A percentile compares a stretch with the other conserved stretches of the same genome.
phyloP scores from a whole-genome alignment of 2,329 filamentous ascomycete species.

The Penicillium sp. region DNA sequence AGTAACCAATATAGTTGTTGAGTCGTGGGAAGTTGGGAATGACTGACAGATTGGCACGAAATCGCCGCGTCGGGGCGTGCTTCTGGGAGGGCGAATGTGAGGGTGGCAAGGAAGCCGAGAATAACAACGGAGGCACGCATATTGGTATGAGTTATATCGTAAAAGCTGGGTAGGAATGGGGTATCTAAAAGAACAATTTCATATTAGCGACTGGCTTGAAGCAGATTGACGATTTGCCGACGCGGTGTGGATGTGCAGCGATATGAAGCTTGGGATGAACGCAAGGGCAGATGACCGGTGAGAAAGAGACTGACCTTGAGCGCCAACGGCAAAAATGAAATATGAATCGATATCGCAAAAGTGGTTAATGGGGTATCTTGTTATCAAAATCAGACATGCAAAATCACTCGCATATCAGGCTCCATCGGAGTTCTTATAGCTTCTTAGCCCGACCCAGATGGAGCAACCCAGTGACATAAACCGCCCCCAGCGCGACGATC shows the following conservation, averaged over 20 bases:
- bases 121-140: constrained; percentile 20
- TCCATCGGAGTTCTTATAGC: constrained; percentile 7
- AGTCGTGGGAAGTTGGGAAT: background rate
- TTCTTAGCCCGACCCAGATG: background rate
- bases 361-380: background rate
- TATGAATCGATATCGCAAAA: background rate
- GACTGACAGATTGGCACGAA: constrained; percentile 6
- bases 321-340: background rate
- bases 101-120: constrained; percentile 14
- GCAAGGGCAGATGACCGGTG: constrained; percentile 3
- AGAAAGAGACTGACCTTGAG: background rate
- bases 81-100: constrained; percentile 14
- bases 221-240: background rate
- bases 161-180: background rate
- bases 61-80: constrained; percentile 9
- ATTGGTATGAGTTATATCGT: background rate
- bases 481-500: constrained; percentile 3
- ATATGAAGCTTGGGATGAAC: background rate
- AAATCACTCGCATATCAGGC: background rate
- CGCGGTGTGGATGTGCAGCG: background rate
- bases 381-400: background rate
- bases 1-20: background rate
- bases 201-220: constrained; percentile 1
- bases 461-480: constrained; percentile 1
- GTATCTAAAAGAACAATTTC: background rate